Percentiles rank a stretch among this genome's conserved stretches.
Conservation (phyloP, 2,329 filamentous ascomycete species). For the Pseudopyricularia cyperi region DNA sequence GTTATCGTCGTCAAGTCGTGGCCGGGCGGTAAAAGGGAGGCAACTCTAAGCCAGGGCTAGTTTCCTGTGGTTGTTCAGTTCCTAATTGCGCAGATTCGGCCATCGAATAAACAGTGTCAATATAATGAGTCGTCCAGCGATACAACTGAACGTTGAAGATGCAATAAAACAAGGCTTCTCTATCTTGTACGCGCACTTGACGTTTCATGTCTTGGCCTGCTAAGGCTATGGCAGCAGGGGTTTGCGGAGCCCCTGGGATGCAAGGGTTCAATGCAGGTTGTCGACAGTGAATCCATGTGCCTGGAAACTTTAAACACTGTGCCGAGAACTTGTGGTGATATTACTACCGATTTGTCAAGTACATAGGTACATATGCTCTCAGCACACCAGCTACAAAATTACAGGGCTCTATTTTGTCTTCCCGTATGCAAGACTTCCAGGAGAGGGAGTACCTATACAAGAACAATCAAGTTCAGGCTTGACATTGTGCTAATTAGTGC, state of each 20-base stretch:
- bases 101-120: not conserved
- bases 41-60: not conserved
- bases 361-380: too few relatives aligned
- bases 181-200: not conserved
- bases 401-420: too few relatives aligned
- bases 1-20: not conserved
- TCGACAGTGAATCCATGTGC: too few relatives aligned
- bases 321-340: too few relatives aligned
- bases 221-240: not conserved
- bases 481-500: too few relatives aligned
- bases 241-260: not conserved
- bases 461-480: too few relatives aligned
- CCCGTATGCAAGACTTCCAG: too few relatives aligned
- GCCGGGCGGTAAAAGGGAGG: not conserved
- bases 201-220: not conserved
- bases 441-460: too few relatives aligned
- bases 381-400: too few relatives aligned
- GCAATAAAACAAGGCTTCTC: not conserved
- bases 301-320: too few relatives aligned
- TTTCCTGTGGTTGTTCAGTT: not conserved
- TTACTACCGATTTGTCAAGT: too few relatives aligned
- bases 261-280: not conserved
- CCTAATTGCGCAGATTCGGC: not conserved
- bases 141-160: not conserved
- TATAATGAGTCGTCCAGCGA: not conserved